phyloP scores from a whole-genome alignment of 495 filamentous ascomycete species.

The Daldinia bambusicola region DNA sequence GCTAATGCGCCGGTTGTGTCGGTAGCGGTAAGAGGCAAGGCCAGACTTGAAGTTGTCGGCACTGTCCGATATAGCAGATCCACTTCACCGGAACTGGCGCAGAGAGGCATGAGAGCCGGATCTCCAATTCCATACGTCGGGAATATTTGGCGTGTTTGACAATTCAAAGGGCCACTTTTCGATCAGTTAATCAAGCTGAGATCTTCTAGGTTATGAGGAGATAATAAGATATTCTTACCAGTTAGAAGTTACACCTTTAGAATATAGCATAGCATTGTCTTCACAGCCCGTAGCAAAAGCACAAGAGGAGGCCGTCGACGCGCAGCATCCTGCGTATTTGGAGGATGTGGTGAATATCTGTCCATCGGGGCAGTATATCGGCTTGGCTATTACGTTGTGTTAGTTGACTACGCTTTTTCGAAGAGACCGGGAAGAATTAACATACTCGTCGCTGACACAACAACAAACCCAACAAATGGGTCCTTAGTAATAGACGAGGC shows the following conservation, averaged over 20 bases:
- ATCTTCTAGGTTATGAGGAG: not conserved
- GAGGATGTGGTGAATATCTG: slow-evolving; percentile 27
- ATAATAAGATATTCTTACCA: slow-evolving; percentile 20
- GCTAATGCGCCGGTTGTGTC: slow-evolving; percentile 4
- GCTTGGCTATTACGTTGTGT: slow-evolving; percentile 12
- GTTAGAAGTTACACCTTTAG: slow-evolving; percentile 17
- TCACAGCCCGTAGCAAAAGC: slow-evolving; percentile 29
- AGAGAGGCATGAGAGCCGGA: slow-evolving; percentile 19
- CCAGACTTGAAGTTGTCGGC: slow-evolving; percentile 26
- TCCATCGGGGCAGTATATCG: slow-evolving; percentile 27
- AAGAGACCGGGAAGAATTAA: not conserved
- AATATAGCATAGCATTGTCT: slow-evolving; percentile 28
- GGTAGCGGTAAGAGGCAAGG: slow-evolving; percentile 18
- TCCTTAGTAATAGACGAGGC: slow-evolving; percentile 11
- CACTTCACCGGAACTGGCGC: slow-evolving; percentile 9
- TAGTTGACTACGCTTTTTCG: not conserved
- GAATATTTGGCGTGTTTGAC: slow-evolving; percentile 29
- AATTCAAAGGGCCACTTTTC: slow-evolving; percentile 30
- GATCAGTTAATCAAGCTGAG: not conserved
- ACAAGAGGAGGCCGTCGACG: slow-evolving; percentile 20
- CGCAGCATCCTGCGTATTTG: slow-evolving; percentile 29
- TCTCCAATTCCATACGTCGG: not conserved
- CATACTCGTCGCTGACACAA: slow-evolving; percentile 21
- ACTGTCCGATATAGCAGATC: slow-evolving; percentile 25
- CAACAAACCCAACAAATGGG: slow-evolving; percentile 26